These are phyloP conservation scores for Colletotrichum sp. DNA, from an alignment of 2,329 filamentous ascomycete species.

Conservation along the genomic window DNA sequence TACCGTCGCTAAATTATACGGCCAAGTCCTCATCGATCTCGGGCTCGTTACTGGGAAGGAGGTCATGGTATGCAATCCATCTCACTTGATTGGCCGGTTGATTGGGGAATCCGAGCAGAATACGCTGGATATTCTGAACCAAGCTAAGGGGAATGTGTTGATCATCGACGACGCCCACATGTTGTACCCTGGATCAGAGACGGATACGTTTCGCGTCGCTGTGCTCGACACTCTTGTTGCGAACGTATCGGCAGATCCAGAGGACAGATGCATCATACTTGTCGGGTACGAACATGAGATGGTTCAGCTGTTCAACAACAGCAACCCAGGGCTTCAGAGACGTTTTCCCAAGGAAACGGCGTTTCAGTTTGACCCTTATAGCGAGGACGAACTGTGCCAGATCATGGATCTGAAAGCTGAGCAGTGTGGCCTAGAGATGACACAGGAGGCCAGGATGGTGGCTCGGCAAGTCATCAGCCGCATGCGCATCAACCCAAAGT, in stretches of 20 bases:
- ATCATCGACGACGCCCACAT: constrained; percentile 71
- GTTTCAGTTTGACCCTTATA: constrained; percentile 66
- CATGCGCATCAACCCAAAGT: constrained; percentile 59
- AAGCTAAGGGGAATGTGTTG: constrained; percentile 63
- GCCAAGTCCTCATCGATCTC: constrained; percentile 62
- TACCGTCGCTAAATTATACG: constrained; percentile 67
- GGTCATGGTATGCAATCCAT: constrained; percentile 63
- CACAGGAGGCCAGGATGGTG: constrained; percentile 47
- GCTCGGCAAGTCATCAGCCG: constrained; percentile 55
- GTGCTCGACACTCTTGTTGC: constrained; percentile 67
- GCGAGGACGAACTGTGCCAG: constrained; percentile 49
- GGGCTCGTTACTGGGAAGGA: constrained; percentile 63
- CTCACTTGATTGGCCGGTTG: constrained; percentile 57
- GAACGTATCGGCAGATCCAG: constrained; percentile 63
- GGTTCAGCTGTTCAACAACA: constrained; percentile 64
- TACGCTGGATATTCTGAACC: constrained; percentile 61
- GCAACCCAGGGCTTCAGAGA: constrained; percentile 63
- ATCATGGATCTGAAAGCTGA: constrained; percentile 62
- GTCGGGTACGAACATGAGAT: constrained; percentile 66
- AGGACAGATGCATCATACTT: constrained; percentile 67
- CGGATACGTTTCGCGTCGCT: no score
- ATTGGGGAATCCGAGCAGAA: constrained; percentile 61
- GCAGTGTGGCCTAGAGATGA: constrained; percentile 48
- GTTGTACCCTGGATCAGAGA: constrained; percentile 37
- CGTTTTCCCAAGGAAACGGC: constrained; percentile 61